A percentile compares a stretch with the other conserved stretches of the same genome.
Conservation (phyloP, 345 rosid genomes). For the Corchorus olitorius region DNA sequence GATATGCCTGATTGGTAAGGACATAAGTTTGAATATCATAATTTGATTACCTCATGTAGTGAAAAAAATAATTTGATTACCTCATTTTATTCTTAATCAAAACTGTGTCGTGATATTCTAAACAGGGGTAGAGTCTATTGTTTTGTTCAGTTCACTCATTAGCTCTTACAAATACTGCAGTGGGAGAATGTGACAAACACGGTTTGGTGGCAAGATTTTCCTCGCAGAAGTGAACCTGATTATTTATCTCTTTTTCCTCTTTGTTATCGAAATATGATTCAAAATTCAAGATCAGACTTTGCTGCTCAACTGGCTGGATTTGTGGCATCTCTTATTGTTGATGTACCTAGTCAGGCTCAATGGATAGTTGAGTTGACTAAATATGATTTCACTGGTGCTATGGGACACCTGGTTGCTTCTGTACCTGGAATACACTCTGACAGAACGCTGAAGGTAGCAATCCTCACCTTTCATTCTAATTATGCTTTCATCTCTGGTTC, state of each 20-base stretch:
- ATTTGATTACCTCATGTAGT: background rate
- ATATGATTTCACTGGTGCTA: constrained; percentile 71
- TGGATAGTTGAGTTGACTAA: constrained; percentile 79
- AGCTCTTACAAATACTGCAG: constrained; percentile 42
- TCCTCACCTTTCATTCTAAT: constrained; percentile 32
- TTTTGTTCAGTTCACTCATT: constrained; percentile 9
- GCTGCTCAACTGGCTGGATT: constrained; percentile 91
- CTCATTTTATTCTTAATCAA: background rate
- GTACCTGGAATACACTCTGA: constrained; percentile 84
- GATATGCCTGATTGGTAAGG: background rate
- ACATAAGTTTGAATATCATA: constrained; percentile 7
- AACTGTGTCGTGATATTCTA: background rate
- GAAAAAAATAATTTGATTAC: constrained; percentile 13
- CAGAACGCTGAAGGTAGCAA: constrained; percentile 36
- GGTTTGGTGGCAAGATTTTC: constrained; percentile 99
- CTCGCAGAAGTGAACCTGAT: constrained; percentile 61
- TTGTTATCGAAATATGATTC: constrained; percentile 35
- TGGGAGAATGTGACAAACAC: constrained; percentile 92
- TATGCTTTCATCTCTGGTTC: constrained; percentile 25
- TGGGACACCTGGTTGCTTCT: constrained; percentile 76
- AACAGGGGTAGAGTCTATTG: background rate
- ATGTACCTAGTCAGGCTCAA: constrained; percentile 81
- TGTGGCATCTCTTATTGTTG: constrained; percentile 74
- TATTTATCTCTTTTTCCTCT: constrained; percentile 66
- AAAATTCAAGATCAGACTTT: constrained; percentile 61